Conservation (phyloP, 306 rosid genomes). For the Prunus kanzakura region DNA sequence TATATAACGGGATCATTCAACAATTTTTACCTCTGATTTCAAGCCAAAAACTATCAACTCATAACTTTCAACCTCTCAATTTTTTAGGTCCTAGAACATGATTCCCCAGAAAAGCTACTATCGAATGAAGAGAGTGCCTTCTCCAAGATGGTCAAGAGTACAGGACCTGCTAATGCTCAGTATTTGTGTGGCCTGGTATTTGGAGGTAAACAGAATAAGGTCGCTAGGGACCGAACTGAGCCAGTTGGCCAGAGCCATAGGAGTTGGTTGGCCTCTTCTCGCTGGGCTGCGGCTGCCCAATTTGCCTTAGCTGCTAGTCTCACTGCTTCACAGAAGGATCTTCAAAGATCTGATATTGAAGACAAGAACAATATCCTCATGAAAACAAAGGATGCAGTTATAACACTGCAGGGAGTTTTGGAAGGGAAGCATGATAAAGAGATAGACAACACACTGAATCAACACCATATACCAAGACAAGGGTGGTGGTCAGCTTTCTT, state of each 20-base stretch:
- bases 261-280: conserved; percentile 38
- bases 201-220: conserved; percentile 25
- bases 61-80: neutral
- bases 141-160: conserved; percentile 77
- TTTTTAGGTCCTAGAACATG: conserved; percentile 66
- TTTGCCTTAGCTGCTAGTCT: conserved; percentile 68
- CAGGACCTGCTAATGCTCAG: conserved; percentile 79
- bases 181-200: conserved; percentile 56
- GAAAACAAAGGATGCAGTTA: conserved; percentile 63
- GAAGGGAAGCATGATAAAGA: conserved; percentile 73
- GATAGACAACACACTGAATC: conserved; percentile 44
- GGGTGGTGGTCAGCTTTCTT: conserved; percentile 77
- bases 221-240: conserved; percentile 17
- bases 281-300: conserved; percentile 71
- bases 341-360: conserved; percentile 34
- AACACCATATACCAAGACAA: conserved; percentile 44
- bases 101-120: conserved; percentile 55
- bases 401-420: conserved; percentile 64
- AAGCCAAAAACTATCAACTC: neutral
- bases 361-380: conserved; percentile 35
- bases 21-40: neutral
- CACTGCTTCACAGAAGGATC: conserved; percentile 52
- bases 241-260: conserved; percentile 26
- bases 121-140: conserved; percentile 59
- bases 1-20: neutral